phyloP scores from a whole-genome alignment of 2,329 filamentous ascomycete genomes.

The Monosporascus sp. region DNA sequence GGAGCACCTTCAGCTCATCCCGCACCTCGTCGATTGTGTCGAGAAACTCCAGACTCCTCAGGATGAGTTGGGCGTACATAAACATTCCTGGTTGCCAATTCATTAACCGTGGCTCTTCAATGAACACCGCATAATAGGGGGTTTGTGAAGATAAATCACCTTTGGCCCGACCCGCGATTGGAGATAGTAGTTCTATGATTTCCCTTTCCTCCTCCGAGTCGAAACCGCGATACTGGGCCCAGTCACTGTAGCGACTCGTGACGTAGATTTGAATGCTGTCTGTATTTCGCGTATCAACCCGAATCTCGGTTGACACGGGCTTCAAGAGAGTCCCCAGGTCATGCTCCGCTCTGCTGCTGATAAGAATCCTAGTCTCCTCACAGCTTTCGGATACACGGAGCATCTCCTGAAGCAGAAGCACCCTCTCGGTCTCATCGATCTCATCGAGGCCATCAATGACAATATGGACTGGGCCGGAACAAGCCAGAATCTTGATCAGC shows the following conservation, averaged over 20 bases:
- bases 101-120: neutral
- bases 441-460: slow-evolving; percentile 27
- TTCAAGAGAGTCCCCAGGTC: slow-evolving; percentile 16
- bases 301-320: neutral
- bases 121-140: neutral
- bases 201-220: slow-evolving; percentile 6
- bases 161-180: slow-evolving; percentile 17
- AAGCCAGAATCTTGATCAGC: slow-evolving; percentile 15
- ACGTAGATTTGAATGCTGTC: neutral
- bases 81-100: slow-evolving; percentile 24
- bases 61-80: slow-evolving; percentile 23
- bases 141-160: slow-evolving; percentile 7
- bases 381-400: slow-evolving; percentile 6
- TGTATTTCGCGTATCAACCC: too few species aligned
- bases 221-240: slow-evolving; percentile 7
- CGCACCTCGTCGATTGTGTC: slow-evolving; percentile 3
- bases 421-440: slow-evolving; percentile 13
- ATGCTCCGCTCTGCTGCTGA: slow-evolving; percentile 19
- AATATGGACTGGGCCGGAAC: slow-evolving; percentile 14
- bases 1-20: too few species aligned
- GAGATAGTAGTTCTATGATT: slow-evolving; percentile 11
- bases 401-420: slow-evolving; percentile 8
- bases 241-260: neutral
- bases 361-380: slow-evolving; percentile 11
- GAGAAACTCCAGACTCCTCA: slow-evolving; percentile 14